These are phyloP conservation scores for Hypoxylon perforatum DNA, from an alignment of 495 filamentous ascomycete species.

Conservation along the genomic window DNA sequence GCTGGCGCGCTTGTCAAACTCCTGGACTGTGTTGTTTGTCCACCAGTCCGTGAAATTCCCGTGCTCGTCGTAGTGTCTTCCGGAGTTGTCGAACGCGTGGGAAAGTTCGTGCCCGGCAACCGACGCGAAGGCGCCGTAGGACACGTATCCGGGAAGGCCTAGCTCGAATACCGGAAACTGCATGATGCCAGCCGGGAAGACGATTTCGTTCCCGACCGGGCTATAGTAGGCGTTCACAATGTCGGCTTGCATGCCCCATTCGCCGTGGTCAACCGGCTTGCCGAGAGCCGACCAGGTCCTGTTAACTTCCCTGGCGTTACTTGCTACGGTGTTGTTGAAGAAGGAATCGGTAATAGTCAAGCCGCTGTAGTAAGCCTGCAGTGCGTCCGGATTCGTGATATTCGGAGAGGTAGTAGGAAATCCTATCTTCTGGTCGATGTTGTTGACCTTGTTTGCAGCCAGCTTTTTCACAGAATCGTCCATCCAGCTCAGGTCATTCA, in stretches of 20 bases:
- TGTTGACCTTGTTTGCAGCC: constrained; percentile 74
- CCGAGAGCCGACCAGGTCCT: constrained; percentile 68
- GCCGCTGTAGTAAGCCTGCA: constrained; percentile 68
- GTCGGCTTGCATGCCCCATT: constrained; percentile 73
- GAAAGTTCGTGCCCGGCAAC: constrained; percentile 80
- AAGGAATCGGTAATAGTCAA: constrained; percentile 65
- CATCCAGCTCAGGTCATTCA: constrained; percentile 75
- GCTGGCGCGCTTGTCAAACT: constrained; percentile 70
- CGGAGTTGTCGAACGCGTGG: constrained; percentile 78
- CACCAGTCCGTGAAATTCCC: constrained; percentile 79
- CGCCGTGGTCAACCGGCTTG: constrained; percentile 69
- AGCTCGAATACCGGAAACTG: constrained; percentile 74
- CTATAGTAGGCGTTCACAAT: constrained; percentile 49
- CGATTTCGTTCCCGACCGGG: constrained; percentile 45
- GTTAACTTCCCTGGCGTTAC: constrained; percentile 57
- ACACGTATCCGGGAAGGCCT: constrained; percentile 70
- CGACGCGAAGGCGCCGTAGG: constrained; percentile 77
- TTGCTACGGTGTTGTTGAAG: constrained; percentile 70
- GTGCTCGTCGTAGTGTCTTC: constrained; percentile 73
- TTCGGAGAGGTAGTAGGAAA: constrained; percentile 75
- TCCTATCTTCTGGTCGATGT: constrained; percentile 79
- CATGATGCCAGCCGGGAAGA: constrained; percentile 80
- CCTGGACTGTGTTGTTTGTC: constrained; percentile 70
- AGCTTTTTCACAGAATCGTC: constrained; percentile 69
- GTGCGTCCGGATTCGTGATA: constrained; percentile 66